Conservation (phyloP, 2,329 filamentous ascomycete genomes). For the Diplodia scrobiculata region DNA sequence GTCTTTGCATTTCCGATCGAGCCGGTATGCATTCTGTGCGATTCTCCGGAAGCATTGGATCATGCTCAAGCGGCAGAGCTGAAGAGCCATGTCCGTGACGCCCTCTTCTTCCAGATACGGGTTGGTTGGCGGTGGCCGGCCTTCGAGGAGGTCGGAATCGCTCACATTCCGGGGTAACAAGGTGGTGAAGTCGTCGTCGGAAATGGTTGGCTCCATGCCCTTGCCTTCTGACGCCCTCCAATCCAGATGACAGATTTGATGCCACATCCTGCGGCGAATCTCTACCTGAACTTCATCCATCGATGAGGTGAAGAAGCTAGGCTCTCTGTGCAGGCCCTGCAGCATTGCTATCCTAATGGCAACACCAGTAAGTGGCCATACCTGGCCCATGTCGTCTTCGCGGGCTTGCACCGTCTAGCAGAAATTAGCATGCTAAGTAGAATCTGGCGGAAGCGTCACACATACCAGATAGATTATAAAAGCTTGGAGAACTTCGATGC, state of each 20-base stretch:
- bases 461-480: conserved; percentile 42
- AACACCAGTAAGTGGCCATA: conserved; percentile 44
- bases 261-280: conserved; percentile 43
- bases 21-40: conserved; percentile 43
- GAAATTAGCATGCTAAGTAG: neutral
- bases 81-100: conserved; percentile 43
- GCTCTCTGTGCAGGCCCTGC: conserved; percentile 45
- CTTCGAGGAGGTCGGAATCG: conserved; percentile 46
- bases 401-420: conserved; percentile 42
- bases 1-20: conserved; percentile 40
- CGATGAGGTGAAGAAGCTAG: conserved; percentile 43
- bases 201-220: conserved; percentile 44
- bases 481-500: conserved; percentile 43
- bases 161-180: conserved; percentile 44
- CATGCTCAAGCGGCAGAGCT: conserved; percentile 42
- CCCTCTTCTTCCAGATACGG: conserved; percentile 39
- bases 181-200: conserved; percentile 45
- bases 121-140: conserved; percentile 38
- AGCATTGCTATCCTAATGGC: conserved; percentile 43
- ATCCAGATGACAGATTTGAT: conserved; percentile 45
- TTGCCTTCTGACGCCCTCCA: conserved; percentile 46
- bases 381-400: conserved; percentile 46
- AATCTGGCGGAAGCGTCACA: neutral
- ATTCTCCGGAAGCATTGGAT: conserved; percentile 42
- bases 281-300: conserved; percentile 46